A percentile compares a stretch with the other conserved stretches of the same genome.
Conservation (phyloP, 1,284 basidiomycete species). For the Marasmius fiardii region DNA sequence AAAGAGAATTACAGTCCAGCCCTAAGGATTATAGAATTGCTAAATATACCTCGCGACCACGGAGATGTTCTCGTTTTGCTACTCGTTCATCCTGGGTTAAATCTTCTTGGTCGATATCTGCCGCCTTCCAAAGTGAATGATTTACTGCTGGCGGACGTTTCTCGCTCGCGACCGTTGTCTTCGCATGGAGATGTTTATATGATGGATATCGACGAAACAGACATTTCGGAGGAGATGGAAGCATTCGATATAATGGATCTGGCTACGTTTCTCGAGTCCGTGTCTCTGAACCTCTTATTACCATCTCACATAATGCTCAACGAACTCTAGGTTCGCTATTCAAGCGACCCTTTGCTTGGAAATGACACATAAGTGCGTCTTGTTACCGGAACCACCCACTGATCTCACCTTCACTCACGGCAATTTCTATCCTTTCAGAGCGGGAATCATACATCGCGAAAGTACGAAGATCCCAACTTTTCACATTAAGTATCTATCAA, state of each 20-base stretch:
- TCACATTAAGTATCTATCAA: neutral
- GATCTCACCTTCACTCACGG: conserved; percentile 1
- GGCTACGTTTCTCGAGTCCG: conserved; percentile 68
- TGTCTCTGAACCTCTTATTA: conserved; percentile 2
- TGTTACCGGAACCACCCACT: neutral
- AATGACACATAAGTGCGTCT: conserved; percentile 53
- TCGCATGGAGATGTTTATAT: conserved; percentile 50
- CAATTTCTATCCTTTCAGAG: conserved; percentile 25
- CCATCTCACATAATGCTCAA: neutral
- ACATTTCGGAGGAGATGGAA: conserved; percentile 49
- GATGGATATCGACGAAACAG: conserved; percentile 43
- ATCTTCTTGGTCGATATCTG: conserved; percentile 63
- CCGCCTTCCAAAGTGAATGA: conserved; percentile 65
- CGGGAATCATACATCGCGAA: conserved; percentile 64
- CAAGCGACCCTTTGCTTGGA: conserved; percentile 70
- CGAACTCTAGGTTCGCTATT: conserved; percentile 54
- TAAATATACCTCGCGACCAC: conserved; percentile 57
- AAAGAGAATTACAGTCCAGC: conserved; percentile 50
- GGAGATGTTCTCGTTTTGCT: conserved; percentile 67
- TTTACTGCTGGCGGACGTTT: conserved; percentile 56
- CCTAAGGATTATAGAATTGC: conserved; percentile 59
- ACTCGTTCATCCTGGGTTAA: conserved; percentile 61
- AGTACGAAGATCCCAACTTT: conserved; percentile 27
- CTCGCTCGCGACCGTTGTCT: conserved; percentile 36
- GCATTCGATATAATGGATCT: conserved; percentile 70